These are phyloP conservation scores for Ophiocordyceps camponoti-saundersi DNA, from an alignment of 2,329 filamentous ascomycete species.

Conservation along the genomic window DNA sequence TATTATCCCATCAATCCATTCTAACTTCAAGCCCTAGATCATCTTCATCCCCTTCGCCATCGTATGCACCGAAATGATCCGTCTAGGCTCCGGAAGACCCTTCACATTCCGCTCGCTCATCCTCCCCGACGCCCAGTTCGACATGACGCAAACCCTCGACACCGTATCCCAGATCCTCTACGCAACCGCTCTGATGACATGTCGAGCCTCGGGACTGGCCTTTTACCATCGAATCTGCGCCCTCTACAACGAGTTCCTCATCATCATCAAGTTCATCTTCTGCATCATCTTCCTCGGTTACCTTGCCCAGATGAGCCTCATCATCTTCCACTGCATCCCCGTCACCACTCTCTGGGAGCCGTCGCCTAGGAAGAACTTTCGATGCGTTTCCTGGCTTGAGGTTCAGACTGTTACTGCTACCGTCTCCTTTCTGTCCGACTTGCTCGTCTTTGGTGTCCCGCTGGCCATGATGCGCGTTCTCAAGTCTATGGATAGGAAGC, in stretches of 20 bases:
- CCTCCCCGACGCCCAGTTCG: not conserved
- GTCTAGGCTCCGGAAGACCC: not conserved
- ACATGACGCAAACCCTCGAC: not conserved
- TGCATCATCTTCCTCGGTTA: not conserved
- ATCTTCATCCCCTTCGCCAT: not conserved
- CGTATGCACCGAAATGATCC: not conserved
- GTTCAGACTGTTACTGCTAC: not conserved
- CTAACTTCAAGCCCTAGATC: too few species aligned
- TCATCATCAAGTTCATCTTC: constrained; percentile 1
- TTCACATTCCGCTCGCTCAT: not conserved
- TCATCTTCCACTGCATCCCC: constrained; percentile 2
- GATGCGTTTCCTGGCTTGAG: not conserved
- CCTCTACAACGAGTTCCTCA: constrained; percentile 1
- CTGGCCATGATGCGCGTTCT: constrained; percentile 1
- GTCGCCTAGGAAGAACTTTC: too few species aligned
- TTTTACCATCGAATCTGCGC: constrained; percentile 2
- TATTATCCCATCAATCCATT: too few species aligned
- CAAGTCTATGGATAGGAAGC: not conserved
- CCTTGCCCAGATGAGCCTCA: constrained; percentile 1
- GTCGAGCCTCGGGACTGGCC: constrained; percentile 1
- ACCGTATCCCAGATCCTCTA: constrained; percentile 1
- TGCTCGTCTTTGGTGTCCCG: constrained; percentile 2
- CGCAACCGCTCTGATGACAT: constrained; percentile 1
- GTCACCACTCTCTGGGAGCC: constrained; percentile 1
- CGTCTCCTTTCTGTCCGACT: constrained; percentile 1